Percentiles rank a stretch among this genome's conserved stretches.
Evolutionary conservation across 2,329 filamentous ascomycete genomes (phyloP).

Genomic region (Aureobasidium sp.): DNA sequence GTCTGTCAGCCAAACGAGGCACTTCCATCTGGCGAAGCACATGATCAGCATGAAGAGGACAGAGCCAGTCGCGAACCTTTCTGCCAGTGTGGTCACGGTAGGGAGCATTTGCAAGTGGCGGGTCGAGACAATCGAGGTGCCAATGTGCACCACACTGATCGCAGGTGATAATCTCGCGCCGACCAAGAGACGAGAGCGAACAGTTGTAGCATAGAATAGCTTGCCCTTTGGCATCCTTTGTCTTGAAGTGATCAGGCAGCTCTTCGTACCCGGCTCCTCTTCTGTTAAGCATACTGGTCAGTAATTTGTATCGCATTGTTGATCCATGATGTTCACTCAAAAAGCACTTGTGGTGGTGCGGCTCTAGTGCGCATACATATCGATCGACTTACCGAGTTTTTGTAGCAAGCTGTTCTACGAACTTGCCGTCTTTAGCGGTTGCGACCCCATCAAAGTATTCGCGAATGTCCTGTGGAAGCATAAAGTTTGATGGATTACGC

Average conservation of each 20-base stretch:
- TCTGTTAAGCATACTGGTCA: constrained; percentile 12
- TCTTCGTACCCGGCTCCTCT: constrained; percentile 38
- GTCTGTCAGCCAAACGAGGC: constrained; percentile 13
- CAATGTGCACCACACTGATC: constrained; percentile 74
- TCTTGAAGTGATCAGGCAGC: constrained; percentile 22
- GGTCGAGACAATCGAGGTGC: constrained; percentile 88
- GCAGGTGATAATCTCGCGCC: constrained; percentile 74
- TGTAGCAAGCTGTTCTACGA: constrained; percentile 57
- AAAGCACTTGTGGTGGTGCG: too few relatives aligned
- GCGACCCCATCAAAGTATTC: constrained; percentile 72
- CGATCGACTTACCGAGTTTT: constrained; percentile 46
- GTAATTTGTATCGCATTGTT: not conserved
- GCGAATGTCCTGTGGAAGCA: constrained; percentile 61
- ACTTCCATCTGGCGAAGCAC: constrained; percentile 52
- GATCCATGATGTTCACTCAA: too few relatives aligned
- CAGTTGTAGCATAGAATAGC: constrained; percentile 71
- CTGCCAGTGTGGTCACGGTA: constrained; percentile 42
- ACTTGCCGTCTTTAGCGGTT: constrained; percentile 68
- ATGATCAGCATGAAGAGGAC: constrained; percentile 77
- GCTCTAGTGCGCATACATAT: not conserved
- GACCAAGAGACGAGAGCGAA: constrained; percentile 52
- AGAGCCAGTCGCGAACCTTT: constrained; percentile 69
- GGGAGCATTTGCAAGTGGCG: constrained; percentile 72
- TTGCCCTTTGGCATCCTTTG: constrained; percentile 61
- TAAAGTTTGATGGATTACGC: constrained; percentile 28